A percentile compares a stretch with the other conserved stretches of the same genome.
These are phyloP conservation scores for Sphaerulina vaccinii DNA, from an alignment of 2,329 filamentous ascomycete genomes.

Conservation along the genomic window DNA sequence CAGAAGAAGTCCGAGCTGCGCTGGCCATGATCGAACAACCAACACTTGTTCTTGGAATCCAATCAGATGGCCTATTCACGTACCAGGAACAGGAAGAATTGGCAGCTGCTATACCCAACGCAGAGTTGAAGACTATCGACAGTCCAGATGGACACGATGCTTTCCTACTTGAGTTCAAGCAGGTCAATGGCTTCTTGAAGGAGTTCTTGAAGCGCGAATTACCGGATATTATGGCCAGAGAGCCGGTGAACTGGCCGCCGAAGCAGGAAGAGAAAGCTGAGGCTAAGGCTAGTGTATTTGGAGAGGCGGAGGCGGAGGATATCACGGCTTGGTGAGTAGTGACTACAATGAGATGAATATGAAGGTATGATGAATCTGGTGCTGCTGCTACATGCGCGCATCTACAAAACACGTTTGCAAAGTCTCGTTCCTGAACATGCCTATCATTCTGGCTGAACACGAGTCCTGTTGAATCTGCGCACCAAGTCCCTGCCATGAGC, in stretches of 20 bases:
- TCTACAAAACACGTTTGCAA: too few relatives aligned
- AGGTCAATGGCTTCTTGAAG: conserved; percentile 86
- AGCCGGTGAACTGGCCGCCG: conserved; percentile 48
- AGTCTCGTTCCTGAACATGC: too few relatives aligned
- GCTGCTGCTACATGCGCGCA: not conserved
- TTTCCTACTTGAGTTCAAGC: conserved; percentile 93
- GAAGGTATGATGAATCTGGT: not conserved
- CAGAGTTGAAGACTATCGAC: conserved; percentile 80
- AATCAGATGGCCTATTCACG: conserved; percentile 93
- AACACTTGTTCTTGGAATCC: conserved; percentile 86
- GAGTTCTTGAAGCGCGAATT: conserved; percentile 78
- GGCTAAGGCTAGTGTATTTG: conserved; percentile 48
- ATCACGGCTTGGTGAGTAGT: conserved; percentile 78
- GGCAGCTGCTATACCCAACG: conserved; percentile 74
- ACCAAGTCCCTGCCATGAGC: too few relatives aligned
- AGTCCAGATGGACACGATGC: conserved; percentile 95
- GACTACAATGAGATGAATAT: not conserved
- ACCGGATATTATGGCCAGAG: conserved; percentile 77
- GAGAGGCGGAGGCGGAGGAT: conserved; percentile 92
- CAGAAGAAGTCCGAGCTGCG: conserved; percentile 62
- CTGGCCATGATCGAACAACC: conserved; percentile 83
- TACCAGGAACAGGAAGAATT: conserved; percentile 95
- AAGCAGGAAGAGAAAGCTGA: conserved; percentile 75
- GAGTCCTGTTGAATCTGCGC: too few relatives aligned
- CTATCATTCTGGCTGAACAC: too few relatives aligned